A percentile compares a stretch with the other conserved stretches of the same genome.
Evolutionary conservation across 768 basidiomycete genomes (phyloP).

Genomic region (Agrocybe pediades): DNA sequence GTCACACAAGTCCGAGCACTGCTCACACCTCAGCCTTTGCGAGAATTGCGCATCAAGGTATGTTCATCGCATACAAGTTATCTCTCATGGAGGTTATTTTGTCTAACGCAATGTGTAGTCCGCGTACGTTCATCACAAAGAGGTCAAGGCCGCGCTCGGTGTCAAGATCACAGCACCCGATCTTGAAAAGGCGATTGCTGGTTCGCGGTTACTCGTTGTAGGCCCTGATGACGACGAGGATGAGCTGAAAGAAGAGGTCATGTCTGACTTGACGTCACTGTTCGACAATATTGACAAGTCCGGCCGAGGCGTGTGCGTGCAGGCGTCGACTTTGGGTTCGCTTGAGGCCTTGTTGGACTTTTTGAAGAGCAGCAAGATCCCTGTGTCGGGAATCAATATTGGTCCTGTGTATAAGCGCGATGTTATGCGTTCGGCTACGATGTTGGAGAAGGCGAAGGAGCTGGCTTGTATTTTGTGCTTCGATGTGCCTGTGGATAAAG

Average conservation of each 20-base stretch:
- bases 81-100: conserved; percentile 7
- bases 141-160: conserved; percentile 95
- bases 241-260: conserved; percentile 90
- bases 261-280: conserved; percentile 91
- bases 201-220: conserved; percentile 88
- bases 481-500: conserved; percentile 93
- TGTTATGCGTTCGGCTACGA: conserved; percentile 87
- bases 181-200: conserved; percentile 97
- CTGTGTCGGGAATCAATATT: conserved; percentile 96
- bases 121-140: conserved; percentile 94
- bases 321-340: conserved; percentile 95
- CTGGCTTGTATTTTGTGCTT: conserved; percentile 95
- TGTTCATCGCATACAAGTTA: conserved; percentile 15
- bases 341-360: conserved; percentile 96
- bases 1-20: conserved; percentile 93
- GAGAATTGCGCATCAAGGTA: conserved; percentile 95
- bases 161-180: conserved; percentile 95
- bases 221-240: conserved; percentile 98
- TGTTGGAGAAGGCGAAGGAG: conserved; percentile 96
- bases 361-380: conserved; percentile 93
- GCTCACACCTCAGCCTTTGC: conserved; percentile 93
- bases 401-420: conserved; percentile 97
- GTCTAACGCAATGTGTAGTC: conserved; percentile 54
- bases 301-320: conserved; percentile 96
- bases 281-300: conserved; percentile 91